A percentile compares a stretch with the other conserved stretches of the same genome.
Conservation (phyloP, 202 grass and related monocot species). For the Alloteropsis angusta region DNA sequence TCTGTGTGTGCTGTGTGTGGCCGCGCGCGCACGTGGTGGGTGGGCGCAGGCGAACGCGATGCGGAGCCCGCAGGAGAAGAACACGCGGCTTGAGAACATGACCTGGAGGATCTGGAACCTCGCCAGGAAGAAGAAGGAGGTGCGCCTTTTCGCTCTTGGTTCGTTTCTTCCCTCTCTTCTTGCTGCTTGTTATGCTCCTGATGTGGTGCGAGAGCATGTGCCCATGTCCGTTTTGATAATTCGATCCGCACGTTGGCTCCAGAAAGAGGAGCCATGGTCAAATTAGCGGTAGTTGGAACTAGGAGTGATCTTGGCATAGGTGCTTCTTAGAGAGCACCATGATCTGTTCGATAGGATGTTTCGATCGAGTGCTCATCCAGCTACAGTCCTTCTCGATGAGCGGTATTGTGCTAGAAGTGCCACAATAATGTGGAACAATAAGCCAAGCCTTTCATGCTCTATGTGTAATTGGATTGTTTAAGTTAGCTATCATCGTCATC, state of each 20-base stretch:
- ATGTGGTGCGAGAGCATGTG: not conserved
- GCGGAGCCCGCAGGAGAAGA: conserved; percentile 95
- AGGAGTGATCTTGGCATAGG: conserved; percentile 14
- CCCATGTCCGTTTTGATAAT: not conserved
- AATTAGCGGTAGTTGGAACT: not conserved
- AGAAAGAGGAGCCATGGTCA: not conserved
- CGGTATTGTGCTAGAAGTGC: not conserved
- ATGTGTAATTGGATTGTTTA: not conserved
- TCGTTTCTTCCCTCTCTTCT: conserved; percentile 4
- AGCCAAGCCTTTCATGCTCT: not conserved
- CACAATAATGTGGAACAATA: not conserved
- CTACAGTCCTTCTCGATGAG: not conserved
- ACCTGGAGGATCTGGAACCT: conserved; percentile 99
- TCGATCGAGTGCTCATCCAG: not conserved
- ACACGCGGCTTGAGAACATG: conserved; percentile 98
- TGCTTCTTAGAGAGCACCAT: not conserved
- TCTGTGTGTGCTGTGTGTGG: not conserved
- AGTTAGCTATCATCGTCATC: not conserved
- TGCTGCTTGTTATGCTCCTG: not conserved
- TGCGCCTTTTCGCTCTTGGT: conserved; percentile 32
- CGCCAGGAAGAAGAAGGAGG: conserved; percentile 99
- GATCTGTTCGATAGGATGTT: conserved; percentile 11
- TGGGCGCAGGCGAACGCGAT: conserved; percentile 78
- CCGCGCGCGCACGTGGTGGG: not conserved
- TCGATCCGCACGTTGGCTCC: not conserved